A percentile compares a stretch with the other conserved stretches of the same genome.
Conservation (phyloP, 2,329 filamentous ascomycete species). For the Acrocalymma vagum region DNA sequence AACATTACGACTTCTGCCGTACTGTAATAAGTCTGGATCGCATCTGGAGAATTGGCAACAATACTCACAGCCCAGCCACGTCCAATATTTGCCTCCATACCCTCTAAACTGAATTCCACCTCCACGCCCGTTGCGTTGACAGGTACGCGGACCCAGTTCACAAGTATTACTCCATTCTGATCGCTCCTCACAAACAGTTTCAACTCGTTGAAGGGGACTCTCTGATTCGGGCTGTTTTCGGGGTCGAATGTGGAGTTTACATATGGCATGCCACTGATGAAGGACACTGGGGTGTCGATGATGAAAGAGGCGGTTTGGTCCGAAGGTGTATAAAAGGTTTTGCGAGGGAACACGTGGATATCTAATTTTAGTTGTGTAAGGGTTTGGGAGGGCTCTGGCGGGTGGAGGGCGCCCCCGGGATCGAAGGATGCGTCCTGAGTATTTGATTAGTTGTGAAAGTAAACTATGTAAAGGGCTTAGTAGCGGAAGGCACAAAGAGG, state of each 20-base stretch:
- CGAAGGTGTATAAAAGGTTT: constrained; percentile 58
- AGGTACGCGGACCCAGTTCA: constrained; percentile 33
- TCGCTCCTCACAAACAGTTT: constrained; percentile 32
- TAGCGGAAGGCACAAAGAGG: too few relatives aligned
- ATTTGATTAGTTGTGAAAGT: too few relatives aligned
- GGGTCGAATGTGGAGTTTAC: constrained; percentile 21
- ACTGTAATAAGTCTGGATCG: constrained; percentile 44
- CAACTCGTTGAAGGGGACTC: constrained; percentile 32
- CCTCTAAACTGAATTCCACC: constrained; percentile 19
- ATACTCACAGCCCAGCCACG: constrained; percentile 36
- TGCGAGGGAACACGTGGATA: constrained; percentile 55
- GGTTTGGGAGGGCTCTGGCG: constrained; percentile 43
- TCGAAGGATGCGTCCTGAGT: constrained; percentile 57
- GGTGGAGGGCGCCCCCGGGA: constrained; percentile 57
- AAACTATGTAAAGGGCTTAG: too few relatives aligned
- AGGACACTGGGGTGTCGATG: constrained; percentile 60
- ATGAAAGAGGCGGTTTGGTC: constrained; percentile 54
- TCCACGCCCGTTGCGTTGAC: constrained; percentile 50
- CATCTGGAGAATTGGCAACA: constrained; percentile 37
- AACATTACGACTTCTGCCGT: constrained; percentile 51
- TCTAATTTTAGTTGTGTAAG: constrained; percentile 46
- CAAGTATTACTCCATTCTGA: constrained; percentile 28
- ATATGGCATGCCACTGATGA: constrained; percentile 52
- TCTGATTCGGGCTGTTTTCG: constrained; percentile 7
- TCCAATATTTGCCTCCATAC: background rate